Conservation (phyloP, 225 moss, liverwort and hornwort species). For the Pleurozium schreberi region DNA sequence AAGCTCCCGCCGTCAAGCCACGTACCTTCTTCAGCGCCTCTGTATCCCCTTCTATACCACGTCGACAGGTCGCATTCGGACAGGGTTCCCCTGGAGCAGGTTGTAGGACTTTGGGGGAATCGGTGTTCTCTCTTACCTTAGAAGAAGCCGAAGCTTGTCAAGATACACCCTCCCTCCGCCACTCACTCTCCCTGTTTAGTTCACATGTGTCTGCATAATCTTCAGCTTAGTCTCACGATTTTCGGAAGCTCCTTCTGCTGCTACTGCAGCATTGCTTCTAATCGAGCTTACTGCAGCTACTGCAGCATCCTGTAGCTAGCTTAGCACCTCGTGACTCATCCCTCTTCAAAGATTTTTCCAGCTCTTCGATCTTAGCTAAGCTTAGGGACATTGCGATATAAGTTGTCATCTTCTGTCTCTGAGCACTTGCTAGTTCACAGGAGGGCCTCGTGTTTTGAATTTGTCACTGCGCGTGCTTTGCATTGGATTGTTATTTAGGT, state of each 20-base stretch:
- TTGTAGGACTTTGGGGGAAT: not conserved
- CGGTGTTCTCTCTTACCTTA: not conserved
- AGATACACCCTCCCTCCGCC: too few species aligned
- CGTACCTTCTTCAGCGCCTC: too few species aligned
- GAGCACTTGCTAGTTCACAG: not conserved
- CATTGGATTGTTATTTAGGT: not conserved
- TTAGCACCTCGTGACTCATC: not conserved
- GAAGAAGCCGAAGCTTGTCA: not conserved
- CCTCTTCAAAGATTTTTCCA: not conserved
- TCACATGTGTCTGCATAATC: not conserved
- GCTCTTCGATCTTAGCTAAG: too few species aligned
- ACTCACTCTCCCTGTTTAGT: not conserved
- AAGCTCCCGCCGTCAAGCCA: too few species aligned
- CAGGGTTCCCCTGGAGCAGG: not conserved
- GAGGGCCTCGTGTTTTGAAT: not conserved
- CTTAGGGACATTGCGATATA: not conserved
- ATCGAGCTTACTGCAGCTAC: not conserved
- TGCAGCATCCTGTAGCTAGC: not conserved
- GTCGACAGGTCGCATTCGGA: not conserved
- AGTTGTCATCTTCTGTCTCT: not conserved
- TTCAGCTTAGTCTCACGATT: accelerated
- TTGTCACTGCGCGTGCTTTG: not conserved
- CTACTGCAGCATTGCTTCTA: not conserved
- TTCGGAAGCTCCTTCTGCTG: not conserved
- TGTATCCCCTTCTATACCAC: too few species aligned